phyloP scores from a whole-genome alignment of 305 asterid genomes.

The Fraxinus greggii region DNA sequence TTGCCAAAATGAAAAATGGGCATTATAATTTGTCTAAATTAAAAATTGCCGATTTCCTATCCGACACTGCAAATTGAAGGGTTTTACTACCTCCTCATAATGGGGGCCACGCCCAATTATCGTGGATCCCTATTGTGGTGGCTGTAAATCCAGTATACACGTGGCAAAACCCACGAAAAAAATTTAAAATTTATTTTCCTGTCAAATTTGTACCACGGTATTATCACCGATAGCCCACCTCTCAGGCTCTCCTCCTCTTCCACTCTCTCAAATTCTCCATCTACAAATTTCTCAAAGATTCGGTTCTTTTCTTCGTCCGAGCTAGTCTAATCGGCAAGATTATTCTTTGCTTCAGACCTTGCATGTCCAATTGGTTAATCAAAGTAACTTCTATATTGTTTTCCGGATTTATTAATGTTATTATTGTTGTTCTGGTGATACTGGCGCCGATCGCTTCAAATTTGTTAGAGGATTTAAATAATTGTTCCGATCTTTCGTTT shows the following conservation, averaged over 20 bases:
- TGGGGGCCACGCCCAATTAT: too few relatives aligned
- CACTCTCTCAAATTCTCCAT: not conserved
- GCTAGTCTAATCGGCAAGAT: constrained; percentile 53
- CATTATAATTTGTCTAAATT: too few relatives aligned
- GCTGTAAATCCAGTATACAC: not conserved
- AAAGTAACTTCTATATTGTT: constrained; percentile 23
- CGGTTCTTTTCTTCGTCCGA: constrained; percentile 47
- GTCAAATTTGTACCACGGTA: not conserved
- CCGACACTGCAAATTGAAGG: too few relatives aligned
- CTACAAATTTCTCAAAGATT: constrained; percentile 28
- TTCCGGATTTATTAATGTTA: constrained; percentile 21
- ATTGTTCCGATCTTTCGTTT: constrained; percentile 36
- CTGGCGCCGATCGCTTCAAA: constrained; percentile 30
- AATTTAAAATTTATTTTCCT: not conserved
- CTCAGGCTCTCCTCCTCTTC: not conserved
- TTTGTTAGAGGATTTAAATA: constrained; percentile 25
- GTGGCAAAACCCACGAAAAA: not conserved
- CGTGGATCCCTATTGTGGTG: too few relatives aligned
- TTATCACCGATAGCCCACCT: not conserved
- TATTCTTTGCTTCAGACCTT: constrained; percentile 41
- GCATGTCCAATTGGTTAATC: constrained; percentile 32
- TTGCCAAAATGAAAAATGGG: too few relatives aligned
- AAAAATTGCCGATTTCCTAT: too few relatives aligned
- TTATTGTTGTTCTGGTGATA: constrained; percentile 15
- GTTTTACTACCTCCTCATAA: too few relatives aligned